These are phyloP conservation scores for Colletotrichum salicis DNA, from an alignment of 2,329 filamentous ascomycete species.

Conservation along the genomic window DNA sequence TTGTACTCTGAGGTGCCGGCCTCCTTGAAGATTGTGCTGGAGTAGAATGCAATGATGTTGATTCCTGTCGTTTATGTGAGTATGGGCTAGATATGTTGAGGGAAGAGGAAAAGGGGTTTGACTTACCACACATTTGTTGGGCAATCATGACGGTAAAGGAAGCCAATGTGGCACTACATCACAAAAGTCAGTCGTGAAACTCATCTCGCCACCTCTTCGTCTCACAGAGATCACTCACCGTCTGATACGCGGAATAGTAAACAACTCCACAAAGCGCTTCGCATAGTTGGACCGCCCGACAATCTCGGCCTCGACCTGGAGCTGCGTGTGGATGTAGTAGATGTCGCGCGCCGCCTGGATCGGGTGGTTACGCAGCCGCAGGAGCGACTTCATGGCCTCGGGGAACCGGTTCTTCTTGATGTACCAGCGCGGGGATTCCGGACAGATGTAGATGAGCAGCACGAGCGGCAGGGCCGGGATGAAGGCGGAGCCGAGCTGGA, in stretches of 20 bases:
- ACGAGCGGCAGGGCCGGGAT: conserved; percentile 66
- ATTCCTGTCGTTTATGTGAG: conserved; percentile 39
- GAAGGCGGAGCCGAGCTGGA: conserved; percentile 72
- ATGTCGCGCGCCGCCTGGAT: conserved; percentile 71
- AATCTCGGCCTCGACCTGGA: conserved; percentile 45
- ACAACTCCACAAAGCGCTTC: conserved; percentile 64
- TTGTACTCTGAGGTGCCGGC: conserved; percentile 46
- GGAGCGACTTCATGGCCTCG: conserved; percentile 66
- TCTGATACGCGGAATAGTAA: conserved; percentile 67
- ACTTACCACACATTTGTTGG: conserved; percentile 68
- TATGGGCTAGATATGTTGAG: too few species aligned
- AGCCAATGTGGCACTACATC: conserved; percentile 51
- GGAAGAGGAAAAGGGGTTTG: too few species aligned
- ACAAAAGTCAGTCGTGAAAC: neutral
- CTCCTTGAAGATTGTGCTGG: conserved; percentile 56
- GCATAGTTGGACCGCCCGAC: conserved; percentile 50
- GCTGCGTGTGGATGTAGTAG: conserved; percentile 64
- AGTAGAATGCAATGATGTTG: conserved; percentile 63
- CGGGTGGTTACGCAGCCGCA: conserved; percentile 65
- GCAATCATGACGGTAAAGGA: conserved; percentile 75
- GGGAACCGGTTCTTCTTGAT: conserved; percentile 69
- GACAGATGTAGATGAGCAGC: conserved; percentile 68
- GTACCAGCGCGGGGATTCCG: conserved; percentile 74
- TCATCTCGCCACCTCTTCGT: neutral
- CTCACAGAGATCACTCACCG: conserved; percentile 34